Evolutionary conservation across 2,329 filamentous ascomycete genomes (phyloP), one percentile per base, ranked within the genome.

Genomic region (Talaromyces funiculosus): DNA sequence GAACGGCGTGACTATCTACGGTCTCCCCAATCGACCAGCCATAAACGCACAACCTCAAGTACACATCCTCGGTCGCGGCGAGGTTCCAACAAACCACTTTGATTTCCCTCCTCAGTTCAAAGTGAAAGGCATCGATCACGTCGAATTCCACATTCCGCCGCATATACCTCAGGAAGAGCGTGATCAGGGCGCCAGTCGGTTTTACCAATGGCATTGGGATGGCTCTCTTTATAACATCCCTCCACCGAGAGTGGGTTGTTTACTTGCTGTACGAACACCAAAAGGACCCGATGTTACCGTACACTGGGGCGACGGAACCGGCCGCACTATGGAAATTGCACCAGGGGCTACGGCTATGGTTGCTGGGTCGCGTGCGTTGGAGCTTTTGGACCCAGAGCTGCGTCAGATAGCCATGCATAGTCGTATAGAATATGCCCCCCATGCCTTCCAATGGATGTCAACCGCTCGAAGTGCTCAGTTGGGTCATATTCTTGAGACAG

Each of bases 201-300:
- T 75, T 59, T 73, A 73, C 59, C 71, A 73, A 51, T 75, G 73
- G 73, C 72, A 75, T 60, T 74, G 71, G 63, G 72, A 74, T 61
- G 72, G 67, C 18, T 53, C 72, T 1, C 62, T 75, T 26, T 74
- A 75, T 62, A 64, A 66, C 42, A 74, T 74, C 45, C 72, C 71
- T 9, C 73, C 73, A 49, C 71, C 73, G 7, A 65, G 72, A 9
- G 71, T 75, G 2, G 72, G 72, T 37, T 73, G 72, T 58, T 62
- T 75, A 24, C 67, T 74, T n/a, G 72, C 72, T 9, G 73, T 75
- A 9, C 61, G 68, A 20, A 72, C 69, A 7, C 72, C 72, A n/a
- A 71, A 71, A 55, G 72, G 72, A 0, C 65, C 66, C 5, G 66
- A 67, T 57, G 66, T 68, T 6, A 68, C 67, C 3, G 66, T 68